Base-by-base conservation (phyloP, 2,329 filamentous ascomycete genomes). In the Ceratocystis papillata region DNA sequence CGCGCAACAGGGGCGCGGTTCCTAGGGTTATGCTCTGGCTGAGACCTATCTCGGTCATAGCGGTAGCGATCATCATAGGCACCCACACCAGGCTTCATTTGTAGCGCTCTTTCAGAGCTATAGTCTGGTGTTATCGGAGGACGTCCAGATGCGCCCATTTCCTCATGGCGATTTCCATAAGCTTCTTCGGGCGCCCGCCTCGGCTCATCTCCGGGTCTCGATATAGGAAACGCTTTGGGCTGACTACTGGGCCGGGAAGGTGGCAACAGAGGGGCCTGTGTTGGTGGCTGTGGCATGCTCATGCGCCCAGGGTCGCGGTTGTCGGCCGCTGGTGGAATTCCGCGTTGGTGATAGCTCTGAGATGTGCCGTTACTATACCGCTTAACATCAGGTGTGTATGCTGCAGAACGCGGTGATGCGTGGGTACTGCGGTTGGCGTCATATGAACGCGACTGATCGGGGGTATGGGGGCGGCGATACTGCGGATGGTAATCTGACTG, bases 401-500 rank as follows among this genome's bases (percentile, higher is more conserved):
- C 73, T 65, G 76, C 76, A 2, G 53, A 59, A 70, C 80, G 76
- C 5, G 81, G 80, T 15, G 82, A 83, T 3, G 77, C 78, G 17
- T 77, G 78, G 2, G 76, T 72, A 68, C 75, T 75, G 28, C 75
- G 76, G 71, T 81, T 76, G 48, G 75, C 76, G 68, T 78, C 79
- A 75, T 84, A 83, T 65, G 77, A 76, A 71, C 83, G 80, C 60
- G 80, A 78, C 68, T 86, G 84, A 57, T 90, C 87, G n/a, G 88
- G 88, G 0, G 87, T 90, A 67, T 88, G 85, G 1, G 87, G 87
- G 68, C 87, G 80, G 69, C 86, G 80, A 73, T 82, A 87, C 28
- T 68, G 67, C 4, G 81, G 79, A 63, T 77, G 77, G 68, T 87
- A 87, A 20, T 88, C 86, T 68, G 83, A 75, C 0, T 53, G 63